Base-by-base conservation (phyloP, 345 rosid genomes). In the Brassica nigra region DNA sequence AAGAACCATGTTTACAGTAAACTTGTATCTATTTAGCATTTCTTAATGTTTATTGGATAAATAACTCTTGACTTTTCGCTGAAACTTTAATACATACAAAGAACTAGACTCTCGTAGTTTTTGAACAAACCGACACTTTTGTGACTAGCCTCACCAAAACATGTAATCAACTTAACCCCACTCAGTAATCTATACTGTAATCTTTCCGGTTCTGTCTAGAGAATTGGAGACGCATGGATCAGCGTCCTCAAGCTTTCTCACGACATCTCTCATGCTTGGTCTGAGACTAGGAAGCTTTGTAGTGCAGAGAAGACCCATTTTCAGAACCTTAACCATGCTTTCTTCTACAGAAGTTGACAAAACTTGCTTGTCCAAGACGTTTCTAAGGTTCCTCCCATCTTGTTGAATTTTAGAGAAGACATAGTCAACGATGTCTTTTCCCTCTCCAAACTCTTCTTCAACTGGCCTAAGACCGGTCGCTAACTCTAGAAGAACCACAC, bases 401-500 rank as follows among this genome's bases (percentile, higher is more conserved):
- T 73, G 86, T 44, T 71, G 86, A 62, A 92, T 86, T 80, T 89
- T 90, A 61, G 85, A 83, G 27, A 76, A 83, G 33, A 88, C 94
- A 93, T 93, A 88, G 64, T 86, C 84, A 39, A 91, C 98, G 0
- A 95, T 87, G 66, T 91, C 94, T 80, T 89, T 89, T 1, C 92
- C 96, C 33, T 91, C 95, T 34, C 97, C 97, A 14, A 86, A 92
- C 69, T 82, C 86, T 2, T 90, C 95, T 78, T 92, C 99, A 6
- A 89, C 57, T 0, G 98, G 87, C 54, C 75, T 83, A 70, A 83
- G 86, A 31, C 97, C 89, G 0, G 92, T 91, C 2, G 84, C 82
- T 20, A 95, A 52, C 75, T 95, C 97, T 33, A 91, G 83, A 29
- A 95, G 90, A 71, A 95, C 98, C 29, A 95, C 93, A 0, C 99